Base-by-base conservation (phyloP, 345 rosid genomes). In the Salix brachista region DNA sequence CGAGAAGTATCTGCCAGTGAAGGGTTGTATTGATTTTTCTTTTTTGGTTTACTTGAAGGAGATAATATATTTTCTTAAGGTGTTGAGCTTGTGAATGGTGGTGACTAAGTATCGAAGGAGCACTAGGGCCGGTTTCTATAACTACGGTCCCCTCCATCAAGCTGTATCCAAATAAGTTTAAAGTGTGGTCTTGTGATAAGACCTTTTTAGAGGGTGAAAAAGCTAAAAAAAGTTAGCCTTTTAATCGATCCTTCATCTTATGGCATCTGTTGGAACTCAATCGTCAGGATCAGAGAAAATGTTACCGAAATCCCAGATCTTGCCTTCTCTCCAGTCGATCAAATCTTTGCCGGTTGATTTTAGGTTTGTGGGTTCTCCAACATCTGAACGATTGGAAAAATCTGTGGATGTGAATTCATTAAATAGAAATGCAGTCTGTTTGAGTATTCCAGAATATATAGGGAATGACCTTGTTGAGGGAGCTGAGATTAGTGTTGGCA, bases 281-380 rank as follows among this genome's bases (percentile, higher is more conserved):
- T 79, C 83, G 79, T 76, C 80, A 85, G 87, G 82, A 67, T 75
- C 54, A 75, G 86, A 75, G 77, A 87, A 80, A 78, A 93, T 90
- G 94, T 75, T 86, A 2, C 89, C 82, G 81, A 88, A 82, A 67
- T 78, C 81, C 36, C 82, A 16, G 86, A 83, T 84, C 76, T 75
- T 77, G 61, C 89, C 92, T 77, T 85, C 89, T 50, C 79, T 90
- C 77, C 87, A 86, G 82, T 83, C 88, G 19, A 86, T 92, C 85
- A 86, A 89, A 85, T 91, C 97, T 25, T 74, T 90, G 85, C 97
- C 97, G 0, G 90, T 84, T 76, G 87, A 90, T 79, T 88, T 84
- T 76, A 87, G 88, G 85, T 84, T 88, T 69, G 84, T 79, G 77
- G 87, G 88, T 83, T 85, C 89, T 13, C 83, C 86, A 9, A 61